Evolutionary conservation across 1,284 basidiomycete genomes (phyloP), one percentile per base, ranked within the genome.

Genomic region (Melampsora larici-populina): DNA sequence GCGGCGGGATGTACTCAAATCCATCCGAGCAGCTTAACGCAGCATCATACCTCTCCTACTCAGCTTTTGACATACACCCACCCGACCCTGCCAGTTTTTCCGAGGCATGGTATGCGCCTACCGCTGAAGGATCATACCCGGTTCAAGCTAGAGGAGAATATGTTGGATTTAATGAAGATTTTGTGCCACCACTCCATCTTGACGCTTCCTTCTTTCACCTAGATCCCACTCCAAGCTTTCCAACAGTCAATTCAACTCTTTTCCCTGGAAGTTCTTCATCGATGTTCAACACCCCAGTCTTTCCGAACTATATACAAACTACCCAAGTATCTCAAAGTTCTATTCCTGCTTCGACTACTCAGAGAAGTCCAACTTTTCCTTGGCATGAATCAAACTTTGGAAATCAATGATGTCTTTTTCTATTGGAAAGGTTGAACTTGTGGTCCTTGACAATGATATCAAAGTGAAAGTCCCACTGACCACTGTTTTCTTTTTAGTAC

Each of bases 151-250:
- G 43, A 58, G 21, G 29, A 58, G 55, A 9, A 58, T 24, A 9
- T 8, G 8, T n/a, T 24, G 55, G 55, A n/a, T 58, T 24, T 4
- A 58, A 26, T 29, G 55, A 58, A 24, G 21, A 24, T 15, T 58
- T 24, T 58, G 55, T 58, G 55, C 55, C 55, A 29, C 55, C 55
- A n/a, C 55, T 58, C 8, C 29, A 11, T n/a, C 17, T 58, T 58
- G 55, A 58, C 24, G 29, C 55, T n/a, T 58, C 55, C n/a, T 58
- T 58, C 21, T 58, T 58, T n/a, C 55, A 58, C n/a, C 55, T 58
- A n/a, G 55, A 58, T 58, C 29, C 24, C 24, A n/a, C 55, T 15
- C 55, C 55, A 58, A 58, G 21, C 55, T 58, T 58, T 58, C 2
- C 55, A 29, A 6, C 55, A 24, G 55, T 58, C 1, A n/a, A 58